Conservation (phyloP, 257 asterid genomes). For the Pogostemon cablin region DNA sequence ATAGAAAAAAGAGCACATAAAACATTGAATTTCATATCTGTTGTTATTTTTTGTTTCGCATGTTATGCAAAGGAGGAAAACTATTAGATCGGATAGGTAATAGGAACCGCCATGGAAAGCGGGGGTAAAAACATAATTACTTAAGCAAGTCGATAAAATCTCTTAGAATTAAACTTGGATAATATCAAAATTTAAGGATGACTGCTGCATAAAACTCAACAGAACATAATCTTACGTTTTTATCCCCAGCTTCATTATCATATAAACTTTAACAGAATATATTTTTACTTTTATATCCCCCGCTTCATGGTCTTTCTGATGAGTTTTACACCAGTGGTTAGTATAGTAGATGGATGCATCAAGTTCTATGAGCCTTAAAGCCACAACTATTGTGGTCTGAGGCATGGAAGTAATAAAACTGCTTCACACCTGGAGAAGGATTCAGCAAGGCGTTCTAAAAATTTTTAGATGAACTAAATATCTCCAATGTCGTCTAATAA, state of each 20-base stretch:
- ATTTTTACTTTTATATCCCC: slow-evolving; percentile 50
- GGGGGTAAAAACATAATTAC: not conserved
- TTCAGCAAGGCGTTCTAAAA: slow-evolving; percentile 30
- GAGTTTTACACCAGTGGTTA: slow-evolving; percentile 47
- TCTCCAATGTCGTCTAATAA: slow-evolving; percentile 60
- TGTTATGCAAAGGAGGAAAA: no score
- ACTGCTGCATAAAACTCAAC: not conserved
- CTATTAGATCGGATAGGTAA: no score
- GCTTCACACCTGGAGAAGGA: slow-evolving; percentile 35
- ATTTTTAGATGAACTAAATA: slow-evolving; percentile 41
- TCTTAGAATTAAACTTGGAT: not conserved
- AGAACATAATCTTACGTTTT: no score
- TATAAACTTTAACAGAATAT: not conserved
- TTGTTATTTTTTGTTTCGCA: no score
- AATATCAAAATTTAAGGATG: not conserved
- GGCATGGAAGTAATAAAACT: slow-evolving; percentile 70
- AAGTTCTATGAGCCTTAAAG: slow-evolving; percentile 74
- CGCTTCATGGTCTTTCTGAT: slow-evolving; percentile 41
- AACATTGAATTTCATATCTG: no score
- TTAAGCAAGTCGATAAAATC: not conserved
- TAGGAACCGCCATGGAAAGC: not conserved
- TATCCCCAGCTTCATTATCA: no score
- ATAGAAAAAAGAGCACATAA: no score
- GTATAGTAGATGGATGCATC: slow-evolving; percentile 68
- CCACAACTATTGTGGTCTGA: slow-evolving; percentile 71